Base-by-base conservation (phyloP, 306 rosid species). In the Malus sieversii region DNA sequence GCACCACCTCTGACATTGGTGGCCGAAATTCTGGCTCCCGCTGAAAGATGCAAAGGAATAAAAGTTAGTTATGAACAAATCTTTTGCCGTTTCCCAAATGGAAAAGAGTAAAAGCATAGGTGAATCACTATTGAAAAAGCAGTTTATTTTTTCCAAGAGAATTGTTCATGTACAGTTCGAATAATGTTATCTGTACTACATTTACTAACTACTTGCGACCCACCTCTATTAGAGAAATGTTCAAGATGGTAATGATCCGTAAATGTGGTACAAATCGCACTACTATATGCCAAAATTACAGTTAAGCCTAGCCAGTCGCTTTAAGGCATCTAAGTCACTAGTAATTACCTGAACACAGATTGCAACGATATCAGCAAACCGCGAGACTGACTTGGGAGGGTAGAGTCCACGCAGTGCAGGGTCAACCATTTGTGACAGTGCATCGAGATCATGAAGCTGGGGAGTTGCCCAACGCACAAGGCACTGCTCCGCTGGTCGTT, bases 381-480 rank as follows among this genome's bases (percentile, higher is more conserved):
- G 83, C 30, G 93, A 88, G 33, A 91, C 84, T 29, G 98, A 91
- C 78, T 93, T 91, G 20, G 90, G 92, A 60, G 97, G 97, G 85
- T 90, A 93, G 46, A 93, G 88, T 66, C 98, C 98, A 40, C 94
- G 83, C 81, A 91, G 75, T 61, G 93, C 92, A 68, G 96, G 98
- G 61, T 91, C 97, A 61, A 80, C 97, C 83, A 93, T 93, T 55
- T 71, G 78, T 33, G 75, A 90, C 86, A 93, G 73, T 11, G 94
- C 90, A 71, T 82, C 86, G 1, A 84, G 76, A 86, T 93, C 97
- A 67, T 80, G 91, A 44, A 93, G 98, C 63, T 84, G 96, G 19
- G 98, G 97, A 18, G 81, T 77, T 71, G 97, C 97, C 98, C 98
- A 93, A 38, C 83, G 82, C 45, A 88, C 98, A 6, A 93, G 96